Evolutionary conservation across 192 early-diverging fungal genomes (phyloP), one percentile per base, ranked within the genome.

Genomic region (Rhizoclosmatium sp.): DNA sequence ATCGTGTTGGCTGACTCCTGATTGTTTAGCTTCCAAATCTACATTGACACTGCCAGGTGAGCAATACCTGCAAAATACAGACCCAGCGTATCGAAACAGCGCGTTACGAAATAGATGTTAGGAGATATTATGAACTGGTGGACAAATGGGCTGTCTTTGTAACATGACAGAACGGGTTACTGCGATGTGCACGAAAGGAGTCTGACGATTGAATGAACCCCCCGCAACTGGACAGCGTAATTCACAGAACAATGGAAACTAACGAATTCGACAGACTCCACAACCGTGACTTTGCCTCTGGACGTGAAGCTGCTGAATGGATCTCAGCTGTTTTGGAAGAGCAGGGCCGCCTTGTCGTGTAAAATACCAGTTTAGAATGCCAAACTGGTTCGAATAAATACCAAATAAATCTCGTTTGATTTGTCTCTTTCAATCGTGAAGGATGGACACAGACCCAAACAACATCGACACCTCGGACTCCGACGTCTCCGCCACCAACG

Each of bases 261-360:
- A 40, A 64, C 45, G 46, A 45, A 46, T 65, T 75, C 31, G 7
- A 12, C 45, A 75, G 72, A 75, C 45, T 60, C 16, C 46, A 75
- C 72, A 64, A 60, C 44, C 72, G 72, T 47, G 72, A 75, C 47
- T 62, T 75, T 75, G 58, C 72, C 5, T 75, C 72, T 60, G 72
- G 72, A 14, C 72, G 72, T 40, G 72, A 75, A 62, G 59, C 48
- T 12, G 9, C 31, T 67, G 64, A 75, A 77, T 81, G 59, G 75
- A 78, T 66, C 79, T 77, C 46, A 66, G 82, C 74, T 49, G 19
- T 58, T 31, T 46, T 77, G 70, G 73, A 66, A 47, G 73, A 72
- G 69, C 67, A 19, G 39, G 81, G 61, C 5, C 72, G 72, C 44
- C 45, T 75, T 10, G 42, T 62, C 39, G 72, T 75, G 4, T 75